A percentile compares a stretch with the other conserved stretches of the same genome.
Conservation (phyloP, 805 yeast species). For the Zygotorulaspora chibaensis region DNA sequence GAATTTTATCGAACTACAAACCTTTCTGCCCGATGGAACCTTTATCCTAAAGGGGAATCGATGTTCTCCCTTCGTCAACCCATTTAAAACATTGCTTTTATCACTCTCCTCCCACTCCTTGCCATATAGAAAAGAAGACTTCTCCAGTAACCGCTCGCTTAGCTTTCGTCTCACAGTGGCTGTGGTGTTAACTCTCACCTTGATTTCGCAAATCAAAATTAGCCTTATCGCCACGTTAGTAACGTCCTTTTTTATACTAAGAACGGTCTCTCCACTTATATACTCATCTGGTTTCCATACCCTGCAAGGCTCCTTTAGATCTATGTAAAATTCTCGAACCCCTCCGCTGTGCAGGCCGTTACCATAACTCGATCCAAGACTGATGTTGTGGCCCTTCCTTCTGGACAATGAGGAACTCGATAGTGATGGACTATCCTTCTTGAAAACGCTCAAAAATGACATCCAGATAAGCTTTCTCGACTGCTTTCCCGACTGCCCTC, state of each 20-base stretch:
- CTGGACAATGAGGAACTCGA: slow-evolving; percentile 6
- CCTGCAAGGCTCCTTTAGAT: slow-evolving; percentile 69
- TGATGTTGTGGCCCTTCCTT: slow-evolving; percentile 25
- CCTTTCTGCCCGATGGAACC: slow-evolving; percentile 61
- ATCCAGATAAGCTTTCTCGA: background rate
- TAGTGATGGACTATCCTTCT: slow-evolving; percentile 11
- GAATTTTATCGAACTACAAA: slow-evolving; percentile 71
- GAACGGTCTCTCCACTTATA: slow-evolving; percentile 57
- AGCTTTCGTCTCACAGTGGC: slow-evolving; percentile 48
- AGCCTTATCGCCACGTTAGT: slow-evolving; percentile 47
- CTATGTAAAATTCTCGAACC: slow-evolving; percentile 63
- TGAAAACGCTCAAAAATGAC: slow-evolving; percentile 14
- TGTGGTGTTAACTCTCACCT: slow-evolving; percentile 46
- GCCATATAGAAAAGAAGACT: slow-evolving; percentile 58
- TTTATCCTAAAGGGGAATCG: slow-evolving; percentile 80
- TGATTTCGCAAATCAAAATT: slow-evolving; percentile 53
- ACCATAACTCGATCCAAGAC: slow-evolving; percentile 17
- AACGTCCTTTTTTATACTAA: slow-evolving; percentile 52
- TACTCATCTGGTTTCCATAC: slow-evolving; percentile 78
- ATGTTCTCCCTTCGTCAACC: slow-evolving; percentile 78
- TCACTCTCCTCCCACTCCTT: slow-evolving; percentile 20
- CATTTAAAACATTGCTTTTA: slow-evolving; percentile 27
- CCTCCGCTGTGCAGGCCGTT: slow-evolving; percentile 28
- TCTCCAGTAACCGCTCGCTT: slow-evolving; percentile 52
- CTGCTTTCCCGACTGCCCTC: background rate